Evolutionary conservation across 2,329 filamentous ascomycete genomes (phyloP), one percentile per base, ranked within the genome.

Genomic region (Amesomyces nigricolor): DNA sequence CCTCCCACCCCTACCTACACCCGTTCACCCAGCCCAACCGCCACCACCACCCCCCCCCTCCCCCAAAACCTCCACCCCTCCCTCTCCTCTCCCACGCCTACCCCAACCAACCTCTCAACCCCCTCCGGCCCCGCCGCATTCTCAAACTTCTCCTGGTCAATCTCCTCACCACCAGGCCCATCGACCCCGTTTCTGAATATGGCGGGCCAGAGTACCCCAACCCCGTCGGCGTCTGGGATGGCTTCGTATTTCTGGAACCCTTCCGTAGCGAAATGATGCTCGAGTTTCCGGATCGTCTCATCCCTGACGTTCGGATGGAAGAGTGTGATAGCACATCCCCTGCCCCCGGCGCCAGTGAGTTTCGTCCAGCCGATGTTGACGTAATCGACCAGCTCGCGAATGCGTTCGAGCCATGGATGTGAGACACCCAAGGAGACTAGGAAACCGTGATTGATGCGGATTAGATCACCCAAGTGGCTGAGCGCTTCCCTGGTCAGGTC

Each of bases 331-430:
- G 91, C 92, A 71, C 95, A 97, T 2, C 94, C 94, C 54, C 94
- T 95, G 11, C 94, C 95, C 19, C 94, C 94, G 1, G 94, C 94
- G 35, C 94, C 94, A 0, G 94, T 99, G 55, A 99, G 80, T 71
- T 99, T 99, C 11, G 94, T 96, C 91, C 91, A 99, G 30, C 94
- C 94, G 53, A 96, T 88, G 39, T 87, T 88, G 54, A 90, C 82
- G 64, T 94, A 85, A 63, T 99, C 92, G 48, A 95, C 87, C 26
- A 99, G 76, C 72, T 96, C 91, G 59, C 94, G 85, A 63, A 99
- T 85, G 32, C 91, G 84, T 73, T 99, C 94, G 22, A 99, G 79
- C 46, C 91, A 86, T 0, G 94, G 94, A 70, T 99, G 94, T 1
- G 91, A 97, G 26, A 97, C 94, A 7, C 94, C 94, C 3, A 99